These are phyloP conservation scores for Ambrosia artemisiifolia DNA, from an alignment of 129 eudicot species.

Conservation along the genomic window DNA sequence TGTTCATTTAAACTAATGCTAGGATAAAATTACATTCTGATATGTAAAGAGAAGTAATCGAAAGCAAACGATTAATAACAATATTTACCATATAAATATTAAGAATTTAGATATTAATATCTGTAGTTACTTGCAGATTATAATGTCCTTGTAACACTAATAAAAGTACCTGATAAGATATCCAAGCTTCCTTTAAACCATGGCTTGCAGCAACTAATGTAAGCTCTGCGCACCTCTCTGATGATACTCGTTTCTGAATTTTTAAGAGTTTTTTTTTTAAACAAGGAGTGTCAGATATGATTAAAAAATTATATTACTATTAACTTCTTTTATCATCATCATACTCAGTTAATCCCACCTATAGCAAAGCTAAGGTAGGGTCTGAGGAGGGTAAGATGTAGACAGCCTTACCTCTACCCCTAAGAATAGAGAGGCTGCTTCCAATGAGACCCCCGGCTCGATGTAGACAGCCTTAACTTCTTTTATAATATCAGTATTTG, in stretches of 20 bases:
- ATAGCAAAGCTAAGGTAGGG: too few relatives aligned
- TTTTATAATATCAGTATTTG: background rate
- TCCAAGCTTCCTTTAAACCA: constrained; percentile 96
- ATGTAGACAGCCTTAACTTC: too few relatives aligned
- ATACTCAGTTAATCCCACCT: too few relatives aligned
- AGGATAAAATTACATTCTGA: background rate
- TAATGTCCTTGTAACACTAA: background rate
- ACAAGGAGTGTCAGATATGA: background rate
- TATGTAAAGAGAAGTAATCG: background rate
- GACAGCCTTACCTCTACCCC: too few relatives aligned
- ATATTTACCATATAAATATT: background rate
- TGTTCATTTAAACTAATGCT: background rate
- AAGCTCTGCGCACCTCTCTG: constrained; percentile 95
- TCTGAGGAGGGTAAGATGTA: too few relatives aligned
- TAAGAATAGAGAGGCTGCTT: too few relatives aligned
- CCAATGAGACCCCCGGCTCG: too few relatives aligned
- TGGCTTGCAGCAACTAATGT: constrained; percentile 86
- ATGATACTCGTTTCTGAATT: constrained; percentile 76
- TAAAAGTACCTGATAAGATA: constrained; percentile 77
- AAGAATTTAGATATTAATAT: background rate
- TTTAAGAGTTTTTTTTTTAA: background rate
- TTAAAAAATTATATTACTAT: background rate
- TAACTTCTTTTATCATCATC: too few relatives aligned
- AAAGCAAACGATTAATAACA: background rate
- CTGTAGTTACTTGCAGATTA: background rate